These are phyloP conservation scores for Botryotinia convoluta DNA, from an alignment of 2,329 filamentous ascomycete species.

Conservation along the genomic window DNA sequence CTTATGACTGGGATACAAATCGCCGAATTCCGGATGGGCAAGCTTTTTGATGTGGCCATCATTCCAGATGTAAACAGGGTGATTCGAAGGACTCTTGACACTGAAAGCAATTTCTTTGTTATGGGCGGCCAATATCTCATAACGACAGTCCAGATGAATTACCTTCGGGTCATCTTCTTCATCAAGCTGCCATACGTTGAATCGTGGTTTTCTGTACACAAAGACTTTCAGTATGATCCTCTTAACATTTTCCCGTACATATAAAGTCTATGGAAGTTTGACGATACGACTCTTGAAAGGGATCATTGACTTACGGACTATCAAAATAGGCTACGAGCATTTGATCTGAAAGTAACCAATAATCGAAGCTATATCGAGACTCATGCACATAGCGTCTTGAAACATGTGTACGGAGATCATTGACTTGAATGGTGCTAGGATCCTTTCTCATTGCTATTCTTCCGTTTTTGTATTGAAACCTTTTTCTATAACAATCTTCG, in stretches of 20 bases:
- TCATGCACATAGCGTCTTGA: constrained; percentile 1
- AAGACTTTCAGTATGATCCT: background rate
- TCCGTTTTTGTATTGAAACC: constrained; percentile 4
- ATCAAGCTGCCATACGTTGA: constrained; percentile 13
- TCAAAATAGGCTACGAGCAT: constrained; percentile 8
- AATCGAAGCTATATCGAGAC: background rate
- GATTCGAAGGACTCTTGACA: background rate
- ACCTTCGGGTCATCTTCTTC: background rate
- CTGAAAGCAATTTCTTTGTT: constrained; percentile 5
- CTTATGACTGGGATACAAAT: too few species aligned
- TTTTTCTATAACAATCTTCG: background rate
- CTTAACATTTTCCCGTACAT: background rate
- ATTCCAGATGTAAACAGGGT: background rate
- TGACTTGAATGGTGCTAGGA: background rate
- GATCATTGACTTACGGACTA: constrained; percentile 3
- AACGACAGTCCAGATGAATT: background rate
- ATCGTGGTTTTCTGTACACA: constrained; percentile 4
- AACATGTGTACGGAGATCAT: background rate
- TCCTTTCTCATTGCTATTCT: background rate
- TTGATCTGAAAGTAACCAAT: constrained; percentile 8
- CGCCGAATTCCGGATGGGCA: background rate
- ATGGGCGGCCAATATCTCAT: background rate
- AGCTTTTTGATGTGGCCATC: background rate
- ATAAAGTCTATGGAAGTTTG: background rate
- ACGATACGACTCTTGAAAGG: background rate